Conservation (phyloP, 1,139 yeast genomes). For the Martiniozyma asiatica region DNA sequence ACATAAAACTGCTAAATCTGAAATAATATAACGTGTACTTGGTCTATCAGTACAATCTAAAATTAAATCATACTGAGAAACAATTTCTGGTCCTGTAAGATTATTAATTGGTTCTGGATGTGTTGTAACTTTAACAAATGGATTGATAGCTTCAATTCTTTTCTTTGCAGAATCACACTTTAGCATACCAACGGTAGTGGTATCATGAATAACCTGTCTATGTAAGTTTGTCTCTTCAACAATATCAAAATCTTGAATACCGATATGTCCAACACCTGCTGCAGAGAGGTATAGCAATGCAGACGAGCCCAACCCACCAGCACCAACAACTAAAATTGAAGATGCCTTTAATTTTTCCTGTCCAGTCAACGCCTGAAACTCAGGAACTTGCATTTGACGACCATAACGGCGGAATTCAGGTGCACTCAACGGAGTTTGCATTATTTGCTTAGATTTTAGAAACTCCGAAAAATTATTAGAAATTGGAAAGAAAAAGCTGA, state of each 20-base stretch:
- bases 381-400: constrained; percentile 88
- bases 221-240: constrained; percentile 84
- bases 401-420: constrained; percentile 83
- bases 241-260: constrained; percentile 76
- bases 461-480: too few species aligned
- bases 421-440: constrained; percentile 19
- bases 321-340: constrained; percentile 72
- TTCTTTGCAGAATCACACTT: constrained; percentile 71
- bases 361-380: constrained; percentile 39
- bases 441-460: too few species aligned
- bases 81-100: constrained; percentile 51
- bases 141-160: constrained; percentile 47
- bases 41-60: constrained; percentile 96
- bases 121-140: constrained; percentile 44
- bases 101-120: constrained; percentile 41
- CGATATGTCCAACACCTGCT: constrained; percentile 77
- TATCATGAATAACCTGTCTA: constrained; percentile 73
- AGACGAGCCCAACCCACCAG: constrained; percentile 96
- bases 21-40: constrained; percentile 70
- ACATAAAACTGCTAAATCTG: constrained; percentile 67
- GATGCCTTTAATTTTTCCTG: constrained; percentile 50
- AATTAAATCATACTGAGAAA: constrained; percentile 57
- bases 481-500: too few species aligned
- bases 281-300: constrained; percentile 76
- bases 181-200: constrained; percentile 49